Base-by-base conservation (phyloP, 768 basidiomycete species). In the Suillus tomentosus region DNA sequence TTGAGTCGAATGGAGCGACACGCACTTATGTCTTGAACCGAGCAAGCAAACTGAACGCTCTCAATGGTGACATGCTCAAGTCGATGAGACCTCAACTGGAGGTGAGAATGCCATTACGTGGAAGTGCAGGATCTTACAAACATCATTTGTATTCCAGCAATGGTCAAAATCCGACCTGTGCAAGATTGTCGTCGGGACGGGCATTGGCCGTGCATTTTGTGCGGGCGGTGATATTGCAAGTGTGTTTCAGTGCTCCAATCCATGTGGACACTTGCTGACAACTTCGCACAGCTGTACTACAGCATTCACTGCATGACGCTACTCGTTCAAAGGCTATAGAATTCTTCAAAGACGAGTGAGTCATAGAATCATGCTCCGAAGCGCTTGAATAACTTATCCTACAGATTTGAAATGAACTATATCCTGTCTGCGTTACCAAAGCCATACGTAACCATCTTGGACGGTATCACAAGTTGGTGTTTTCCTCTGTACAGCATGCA, bases 181-280 rank as follows among this genome's bases (percentile, higher is more conserved):
- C 68, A 84, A 85, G 63, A 82, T 89, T 36, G 85, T 97, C 64
- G 83, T 94, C 43, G 91, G 89, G 40, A 83, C 84, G 39, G 92
- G 91, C 27, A 75, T 77, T 14, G 90, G 89, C 4, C 82, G 87
- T 64, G 92, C 90, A 14, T 99, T 98, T 74, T 99, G 95, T 71
- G 90, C 93, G 7, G 97, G 97, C 15, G 97, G 97, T 51, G 97
- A 99, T 76, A 92, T 99, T 63, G 88, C 86, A 64, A 80, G 96
- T 96, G 69, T 77, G 90, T 81, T 24, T 36, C 66, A 37, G 53
- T 62, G 66, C 48, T 55, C 57, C 27, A 39, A 34, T 22, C 55
- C 34, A 56, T 39, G 24, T 58, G 57, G 11, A 58, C 10, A 39
- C 57, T 65, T 47, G 58, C 48, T 56, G 45, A 61, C 53, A 55